Evolutionary conservation across 2,329 filamentous ascomycete species (phyloP), one percentile per base, ranked within the genome.

Genomic region (Ophiostoma novo-ulmi): DNA sequence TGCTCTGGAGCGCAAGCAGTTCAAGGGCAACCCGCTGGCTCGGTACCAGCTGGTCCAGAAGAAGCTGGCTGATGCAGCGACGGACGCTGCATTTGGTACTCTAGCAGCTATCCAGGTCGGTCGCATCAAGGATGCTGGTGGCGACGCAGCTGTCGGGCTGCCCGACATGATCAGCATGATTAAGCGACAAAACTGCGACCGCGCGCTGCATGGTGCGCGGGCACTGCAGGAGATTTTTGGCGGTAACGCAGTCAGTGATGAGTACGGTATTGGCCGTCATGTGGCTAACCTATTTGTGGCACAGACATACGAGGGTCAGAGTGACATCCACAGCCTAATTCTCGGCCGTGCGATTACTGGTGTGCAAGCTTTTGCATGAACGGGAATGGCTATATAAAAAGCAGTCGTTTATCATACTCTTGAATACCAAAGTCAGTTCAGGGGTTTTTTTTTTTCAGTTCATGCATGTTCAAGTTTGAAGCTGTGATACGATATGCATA

Each of bases 161-260:
- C 94, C 95, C 7, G 95, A 99, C 83, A 98, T 98, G 94, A 97
- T 99, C 77, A 89, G 87, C 79, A 87, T 99, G 92, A 89, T 98
- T 78, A 99, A 99, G 86, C 86, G 95, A 75, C 94, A 98, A 82
- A 99, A 99, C 81, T 99, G 95, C 80, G 95, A 99, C 80, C 85
- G 90, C 69, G 95, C 95, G 20, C 82, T 99, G 76, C 82, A 87
- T 39, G 93, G 94, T 75, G 89, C 93, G 26, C 86, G 95, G 74
- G 83, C 85, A 78, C 83, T 99, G 73, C 95, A 99, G 80, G 95
- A 99, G 82, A 87, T 99, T 31, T 97, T 99, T 81, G 95, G 95
- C 71, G 95, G 95, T 39, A 99, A 99, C 78, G 95, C 95, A n/a
- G 93, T 95, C 68, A 97, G 93, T 77, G 95, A 99, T 76, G 95